These are phyloP conservation scores for Kodamaea derodonti DNA, from an alignment of 1,139 yeast genomes.

Conservation along the genomic window DNA sequence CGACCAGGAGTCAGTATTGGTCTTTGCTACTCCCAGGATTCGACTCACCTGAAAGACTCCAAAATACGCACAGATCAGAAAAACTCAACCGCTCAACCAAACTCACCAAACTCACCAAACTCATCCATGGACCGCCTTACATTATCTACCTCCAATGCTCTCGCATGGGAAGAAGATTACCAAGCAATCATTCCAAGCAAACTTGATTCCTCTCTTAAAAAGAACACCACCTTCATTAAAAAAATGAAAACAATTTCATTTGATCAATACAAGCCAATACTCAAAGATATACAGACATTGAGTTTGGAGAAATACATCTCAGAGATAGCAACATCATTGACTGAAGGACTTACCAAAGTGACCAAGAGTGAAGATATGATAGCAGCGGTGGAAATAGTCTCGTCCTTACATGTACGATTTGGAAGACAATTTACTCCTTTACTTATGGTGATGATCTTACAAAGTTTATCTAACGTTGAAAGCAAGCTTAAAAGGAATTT, in stretches of 20 bases:
- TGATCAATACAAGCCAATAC: slow-evolving; percentile 39
- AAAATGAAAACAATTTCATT: slow-evolving; percentile 57
- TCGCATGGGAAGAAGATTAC: slow-evolving; percentile 53
- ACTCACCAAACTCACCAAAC: no score
- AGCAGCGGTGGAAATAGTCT: slow-evolving; percentile 65
- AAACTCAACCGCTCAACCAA: no score
- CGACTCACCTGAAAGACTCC: no score
- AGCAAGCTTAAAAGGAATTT: slow-evolving; percentile 47
- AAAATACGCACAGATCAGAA: no score
- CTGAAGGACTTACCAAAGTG: slow-evolving; percentile 59
- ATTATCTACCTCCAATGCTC: slow-evolving; percentile 38
- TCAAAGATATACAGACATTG: slow-evolving; percentile 60
- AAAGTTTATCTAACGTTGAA: slow-evolving; percentile 16
- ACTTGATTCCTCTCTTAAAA: slow-evolving; percentile 76
- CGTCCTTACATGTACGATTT: slow-evolving; percentile 79
- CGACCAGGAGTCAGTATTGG: no score
- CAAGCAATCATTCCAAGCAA: slow-evolving; percentile 26
- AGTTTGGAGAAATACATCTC: slow-evolving; percentile 74
- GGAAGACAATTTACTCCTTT: slow-evolving; percentile 47
- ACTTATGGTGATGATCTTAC: slow-evolving; percentile 46
- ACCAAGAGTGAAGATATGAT: slow-evolving; percentile 55
- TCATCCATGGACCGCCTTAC: slow-evolving; percentile 2
- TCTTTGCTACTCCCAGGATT: no score
- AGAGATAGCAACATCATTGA: slow-evolving; percentile 61
- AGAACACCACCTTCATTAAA: slow-evolving; percentile 77